These are phyloP conservation scores for Fusarium humuli DNA, from an alignment of 2,329 filamentous ascomycete species.

Conservation along the genomic window DNA sequence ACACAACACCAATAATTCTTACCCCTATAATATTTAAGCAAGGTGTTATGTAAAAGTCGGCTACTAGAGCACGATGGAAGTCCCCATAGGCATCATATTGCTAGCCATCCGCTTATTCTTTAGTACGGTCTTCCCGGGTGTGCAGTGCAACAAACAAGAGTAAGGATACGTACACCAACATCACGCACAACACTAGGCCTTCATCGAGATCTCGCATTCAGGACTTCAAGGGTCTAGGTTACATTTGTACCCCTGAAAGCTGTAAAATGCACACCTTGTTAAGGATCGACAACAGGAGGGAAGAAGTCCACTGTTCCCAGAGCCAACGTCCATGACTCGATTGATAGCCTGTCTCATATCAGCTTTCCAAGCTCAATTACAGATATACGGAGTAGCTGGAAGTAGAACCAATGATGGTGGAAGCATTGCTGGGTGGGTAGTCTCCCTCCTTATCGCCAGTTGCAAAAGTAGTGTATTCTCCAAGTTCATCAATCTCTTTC, in stretches of 20 bases:
- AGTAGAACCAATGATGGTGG: neutral
- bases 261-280: neutral
- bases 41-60: constrained; percentile 43
- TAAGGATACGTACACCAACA: constrained; percentile 31
- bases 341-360: no score
- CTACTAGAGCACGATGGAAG: constrained; percentile 48
- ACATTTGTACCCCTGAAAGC: no score
- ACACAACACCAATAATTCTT: no score
- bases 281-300: neutral
- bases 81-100: constrained; percentile 49
- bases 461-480: neutral
- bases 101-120: constrained; percentile 40
- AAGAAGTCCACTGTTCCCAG: neutral
- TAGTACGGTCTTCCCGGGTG: constrained; percentile 28
- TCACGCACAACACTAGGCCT: neutral
- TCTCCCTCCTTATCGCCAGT: neutral
- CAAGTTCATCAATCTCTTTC: neutral
- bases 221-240: neutral
- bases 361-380: neutral
- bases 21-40: constrained; percentile 3
- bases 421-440: neutral
- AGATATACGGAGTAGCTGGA: neutral
- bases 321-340: no score
- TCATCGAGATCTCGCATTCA: neutral
- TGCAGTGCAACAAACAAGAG: constrained; percentile 22